Evolutionary conservation across 345 rosid genomes (phyloP).

Genomic region (Clarkia xantiana): DNA sequence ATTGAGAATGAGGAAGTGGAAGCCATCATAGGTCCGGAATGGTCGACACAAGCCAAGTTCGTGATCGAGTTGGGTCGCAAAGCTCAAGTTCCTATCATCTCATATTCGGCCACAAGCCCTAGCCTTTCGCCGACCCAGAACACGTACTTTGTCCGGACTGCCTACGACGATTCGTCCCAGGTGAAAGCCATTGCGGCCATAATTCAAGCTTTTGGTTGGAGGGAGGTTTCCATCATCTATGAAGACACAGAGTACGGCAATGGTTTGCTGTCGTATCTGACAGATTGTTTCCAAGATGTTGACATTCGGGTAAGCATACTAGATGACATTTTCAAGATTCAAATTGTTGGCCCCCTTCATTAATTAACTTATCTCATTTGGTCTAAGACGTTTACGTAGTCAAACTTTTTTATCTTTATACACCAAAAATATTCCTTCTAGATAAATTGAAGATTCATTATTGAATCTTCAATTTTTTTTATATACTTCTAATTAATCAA

Average conservation of each 20-base stretch:
- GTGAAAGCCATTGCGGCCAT: slow-evolving; percentile 16
- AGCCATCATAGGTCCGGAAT: slow-evolving; percentile 27
- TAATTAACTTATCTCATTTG: too few relatives aligned
- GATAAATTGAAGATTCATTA: too few relatives aligned
- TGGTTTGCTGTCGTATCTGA: slow-evolving; percentile 17
- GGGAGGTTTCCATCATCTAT: slow-evolving; percentile 18
- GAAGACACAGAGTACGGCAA: slow-evolving; percentile 24
- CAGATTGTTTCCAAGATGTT: slow-evolving; percentile 14
- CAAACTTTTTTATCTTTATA: too few relatives aligned
- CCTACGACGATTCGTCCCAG: slow-evolving; percentile 17
- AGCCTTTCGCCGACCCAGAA: slow-evolving; percentile 5
- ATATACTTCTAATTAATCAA: too few relatives aligned
- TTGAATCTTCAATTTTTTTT: too few relatives aligned
- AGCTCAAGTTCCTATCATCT: slow-evolving; percentile 24
- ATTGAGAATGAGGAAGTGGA: slow-evolving; percentile 21
- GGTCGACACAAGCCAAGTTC: slow-evolving; percentile 21
- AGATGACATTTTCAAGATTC: too few relatives aligned
- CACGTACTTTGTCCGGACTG: slow-evolving; percentile 17
- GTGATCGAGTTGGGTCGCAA: slow-evolving; percentile 16
- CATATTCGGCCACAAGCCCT: slow-evolving; percentile 21
- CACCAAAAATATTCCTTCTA: too few relatives aligned
- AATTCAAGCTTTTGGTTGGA: slow-evolving; percentile 22
- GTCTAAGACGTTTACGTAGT: too few relatives aligned
- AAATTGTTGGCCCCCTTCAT: too few relatives aligned
- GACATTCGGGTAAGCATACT: slow-evolving; percentile 8